phyloP scores from a whole-genome alignment of 331 rosid species.

The Malus hybrid region DNA sequence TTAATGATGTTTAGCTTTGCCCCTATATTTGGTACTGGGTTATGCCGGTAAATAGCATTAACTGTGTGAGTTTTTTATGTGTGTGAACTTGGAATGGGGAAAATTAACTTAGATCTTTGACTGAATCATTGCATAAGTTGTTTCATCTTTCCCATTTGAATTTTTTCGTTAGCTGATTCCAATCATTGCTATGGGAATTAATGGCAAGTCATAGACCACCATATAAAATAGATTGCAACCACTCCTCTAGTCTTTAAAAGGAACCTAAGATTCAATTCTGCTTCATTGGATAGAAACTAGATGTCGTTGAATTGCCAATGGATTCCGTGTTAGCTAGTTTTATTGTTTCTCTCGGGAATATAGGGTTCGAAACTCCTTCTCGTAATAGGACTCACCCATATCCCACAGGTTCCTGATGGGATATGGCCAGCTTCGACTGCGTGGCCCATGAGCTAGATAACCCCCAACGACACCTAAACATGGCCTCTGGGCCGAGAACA shows the following conservation, averaged over 20 bases:
- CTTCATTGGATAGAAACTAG: not conserved
- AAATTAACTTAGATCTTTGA: not conserved
- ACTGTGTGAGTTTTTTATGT: not conserved
- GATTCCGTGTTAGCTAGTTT: not conserved
- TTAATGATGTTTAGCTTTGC: not conserved
- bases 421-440: no score
- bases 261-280: not conserved
- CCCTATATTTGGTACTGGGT: not conserved
- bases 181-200: not conserved
- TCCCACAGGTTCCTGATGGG: no score
- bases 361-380: not conserved
- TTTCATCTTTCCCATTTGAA: no score
- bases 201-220: not conserved
- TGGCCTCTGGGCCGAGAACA: no score
- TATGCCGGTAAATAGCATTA: not conserved
- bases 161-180: not conserved
- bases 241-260: not conserved
- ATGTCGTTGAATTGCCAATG: not conserved
- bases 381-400: no score
- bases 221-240: no score
- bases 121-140: not conserved
- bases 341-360: not conserved
- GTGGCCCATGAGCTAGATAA: no score
- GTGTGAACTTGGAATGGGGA: not conserved
- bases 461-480: no score